Percentiles rank a stretch among this genome's conserved stretches.
These are phyloP conservation scores for Cladochytrium replicatum DNA, from an alignment of 192 early-diverging fungal genomes.

Conservation along the genomic window DNA sequence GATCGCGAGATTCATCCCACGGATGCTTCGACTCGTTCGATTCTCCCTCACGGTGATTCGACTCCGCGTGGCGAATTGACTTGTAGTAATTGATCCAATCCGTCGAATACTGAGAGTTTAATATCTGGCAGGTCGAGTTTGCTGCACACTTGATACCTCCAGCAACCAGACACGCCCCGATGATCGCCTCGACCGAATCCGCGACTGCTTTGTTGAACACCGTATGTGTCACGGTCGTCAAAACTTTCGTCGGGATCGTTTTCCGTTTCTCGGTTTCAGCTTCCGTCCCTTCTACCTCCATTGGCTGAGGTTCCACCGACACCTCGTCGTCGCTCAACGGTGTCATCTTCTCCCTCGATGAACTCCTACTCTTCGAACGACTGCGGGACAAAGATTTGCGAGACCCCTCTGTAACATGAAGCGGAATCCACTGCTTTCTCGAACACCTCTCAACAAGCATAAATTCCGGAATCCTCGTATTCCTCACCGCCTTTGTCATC, in stretches of 20 bases:
- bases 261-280: too few relatives aligned
- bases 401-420: background rate
- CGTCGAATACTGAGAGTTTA: slow-evolving; percentile 7
- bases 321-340: slow-evolving; percentile 2
- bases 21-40: background rate
- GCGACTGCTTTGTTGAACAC: slow-evolving; percentile 81
- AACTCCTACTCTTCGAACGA: too few relatives aligned
- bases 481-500: background rate
- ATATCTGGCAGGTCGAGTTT: slow-evolving; percentile 18
- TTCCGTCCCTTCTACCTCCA: slow-evolving; percentile 6
- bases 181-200: slow-evolving; percentile 72
- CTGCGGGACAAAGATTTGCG: too few relatives aligned
- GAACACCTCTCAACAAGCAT: slow-evolving; percentile 10
- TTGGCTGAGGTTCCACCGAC: background rate
- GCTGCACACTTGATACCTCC: slow-evolving; percentile 27
- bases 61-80: background rate
- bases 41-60: background rate
- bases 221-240: too few relatives aligned
- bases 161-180: slow-evolving; percentile 64
- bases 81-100: slow-evolving; percentile 11
- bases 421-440: background rate
- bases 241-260: too few relatives aligned
- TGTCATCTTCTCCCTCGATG: slow-evolving; percentile 4
- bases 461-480: slow-evolving; percentile 7
- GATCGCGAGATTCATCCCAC: background rate